phyloP scores from a whole-genome alignment of 1,284 basidiomycete genomes.

The Trametes polyzona region DNA sequence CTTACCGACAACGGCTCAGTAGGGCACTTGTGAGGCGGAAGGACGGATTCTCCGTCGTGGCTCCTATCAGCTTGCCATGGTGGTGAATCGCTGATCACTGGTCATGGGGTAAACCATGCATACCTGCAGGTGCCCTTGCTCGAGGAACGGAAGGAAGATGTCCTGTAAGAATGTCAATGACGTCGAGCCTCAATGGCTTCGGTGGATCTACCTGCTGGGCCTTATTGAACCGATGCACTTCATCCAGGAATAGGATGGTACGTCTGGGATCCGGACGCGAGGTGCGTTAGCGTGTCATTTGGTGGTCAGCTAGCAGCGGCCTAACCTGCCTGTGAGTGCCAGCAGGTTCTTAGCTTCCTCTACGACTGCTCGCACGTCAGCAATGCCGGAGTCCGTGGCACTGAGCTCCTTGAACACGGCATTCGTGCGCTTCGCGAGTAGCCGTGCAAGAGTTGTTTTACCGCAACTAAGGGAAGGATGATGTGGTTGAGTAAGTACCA shows the following conservation, averaged over 20 bases:
- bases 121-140: conserved; percentile 78
- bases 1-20: conserved; percentile 80
- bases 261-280: conserved; percentile 45
- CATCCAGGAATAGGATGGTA: conserved; percentile 83
- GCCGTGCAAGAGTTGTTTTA: conserved; percentile 80
- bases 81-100: conserved; percentile 12
- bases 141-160: conserved; percentile 80
- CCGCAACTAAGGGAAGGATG: conserved; percentile 53
- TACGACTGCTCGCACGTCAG: conserved; percentile 80
- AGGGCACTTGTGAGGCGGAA: conserved; percentile 83
- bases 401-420: conserved; percentile 78
- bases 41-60: conserved; percentile 92
- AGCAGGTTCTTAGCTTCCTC: conserved; percentile 81
- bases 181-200: neutral
- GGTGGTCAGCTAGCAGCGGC: conserved; percentile 2
- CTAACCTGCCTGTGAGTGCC: conserved; percentile 67
- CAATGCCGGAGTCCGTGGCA: conserved; percentile 75
- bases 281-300: neutral
- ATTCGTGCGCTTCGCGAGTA: conserved; percentile 64
- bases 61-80: conserved; percentile 68
- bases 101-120: conserved; percentile 24
- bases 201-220: conserved; percentile 67
- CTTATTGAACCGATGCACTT: conserved; percentile 89
- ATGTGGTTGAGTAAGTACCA: neutral
- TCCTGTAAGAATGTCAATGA: conserved; percentile 47